These are phyloP conservation scores for Pilaira anomala DNA, from an alignment of 192 early-diverging fungal species.

Conservation along the genomic window DNA sequence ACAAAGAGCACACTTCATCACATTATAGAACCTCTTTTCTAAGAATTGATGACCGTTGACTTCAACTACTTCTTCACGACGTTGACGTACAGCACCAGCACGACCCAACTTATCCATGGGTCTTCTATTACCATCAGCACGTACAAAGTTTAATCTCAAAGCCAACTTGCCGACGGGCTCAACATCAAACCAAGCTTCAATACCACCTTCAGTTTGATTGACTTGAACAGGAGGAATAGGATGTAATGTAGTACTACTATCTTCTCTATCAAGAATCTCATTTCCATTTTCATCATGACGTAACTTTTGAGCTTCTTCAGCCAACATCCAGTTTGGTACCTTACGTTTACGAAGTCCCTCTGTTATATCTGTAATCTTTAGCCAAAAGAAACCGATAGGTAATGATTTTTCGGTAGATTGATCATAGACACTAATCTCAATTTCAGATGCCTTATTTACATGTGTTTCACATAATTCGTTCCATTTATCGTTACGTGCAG, in stretches of 20 bases:
- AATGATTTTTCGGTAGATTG: conserved; percentile 62
- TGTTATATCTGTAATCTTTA: conserved; percentile 89
- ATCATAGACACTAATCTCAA: conserved; percentile 89
- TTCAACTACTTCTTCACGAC: conserved; percentile 78
- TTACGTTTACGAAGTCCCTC: conserved; percentile 76
- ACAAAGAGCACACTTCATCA: conserved; percentile 98
- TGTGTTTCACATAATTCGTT: conserved; percentile 83
- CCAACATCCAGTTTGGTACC: conserved; percentile 56
- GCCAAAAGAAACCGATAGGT: conserved; percentile 85
- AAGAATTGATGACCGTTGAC: conserved; percentile 93
- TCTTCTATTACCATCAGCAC: conserved; percentile 45
- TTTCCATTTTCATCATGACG: background rate
- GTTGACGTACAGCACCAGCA: conserved; percentile 69
- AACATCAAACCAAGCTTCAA: conserved; percentile 84
- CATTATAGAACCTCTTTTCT: conserved; percentile 85
- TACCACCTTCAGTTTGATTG: conserved; percentile 42
- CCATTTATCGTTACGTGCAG: conserved; percentile 66
- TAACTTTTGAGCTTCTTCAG: conserved; percentile 29
- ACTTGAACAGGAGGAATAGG: conserved; percentile 3
- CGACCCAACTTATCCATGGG: conserved; percentile 65
- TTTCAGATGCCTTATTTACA: conserved; percentile 86
- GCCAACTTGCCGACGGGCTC: conserved; percentile 89
- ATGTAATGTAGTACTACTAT: background rate
- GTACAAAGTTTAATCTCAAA: conserved; percentile 78
- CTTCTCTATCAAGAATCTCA: background rate